phyloP scores from a whole-genome alignment of 805 yeast species.

The Saccharomycopsis selenospora region DNA sequence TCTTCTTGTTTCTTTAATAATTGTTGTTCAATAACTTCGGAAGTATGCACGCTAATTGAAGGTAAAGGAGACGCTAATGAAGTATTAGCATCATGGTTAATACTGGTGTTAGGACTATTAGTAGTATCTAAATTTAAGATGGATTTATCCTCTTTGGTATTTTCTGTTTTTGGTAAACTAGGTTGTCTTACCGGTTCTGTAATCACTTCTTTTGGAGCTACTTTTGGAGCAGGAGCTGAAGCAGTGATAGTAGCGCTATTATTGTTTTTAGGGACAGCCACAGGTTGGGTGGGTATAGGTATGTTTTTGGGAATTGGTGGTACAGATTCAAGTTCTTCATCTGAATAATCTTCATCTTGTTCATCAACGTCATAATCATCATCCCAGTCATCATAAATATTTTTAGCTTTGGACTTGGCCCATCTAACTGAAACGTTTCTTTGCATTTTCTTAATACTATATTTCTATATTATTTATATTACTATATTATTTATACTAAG shows the following conservation, averaged over 20 bases:
- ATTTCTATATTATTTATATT: too few relatives aligned
- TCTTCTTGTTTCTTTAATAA: background rate
- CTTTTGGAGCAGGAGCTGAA: too few relatives aligned
- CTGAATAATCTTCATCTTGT: background rate
- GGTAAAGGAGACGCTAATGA: background rate
- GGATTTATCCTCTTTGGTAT: background rate
- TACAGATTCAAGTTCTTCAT: slow-evolving; percentile 1
- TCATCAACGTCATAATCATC: slow-evolving; percentile 6
- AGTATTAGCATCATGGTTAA: background rate
- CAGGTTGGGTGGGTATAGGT: background rate
- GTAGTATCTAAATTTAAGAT: background rate
- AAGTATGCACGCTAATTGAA: background rate
- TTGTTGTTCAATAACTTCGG: background rate
- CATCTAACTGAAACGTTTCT: slow-evolving; percentile 9
- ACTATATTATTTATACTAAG: too few relatives aligned
- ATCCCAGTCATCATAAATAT: slow-evolving; percentile 8
- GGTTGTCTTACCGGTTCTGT: background rate
- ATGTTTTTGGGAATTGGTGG: slow-evolving; percentile 1
- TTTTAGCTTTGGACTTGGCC: slow-evolving; percentile 6
- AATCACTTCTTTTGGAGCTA: background rate
- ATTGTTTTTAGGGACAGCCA: background rate
- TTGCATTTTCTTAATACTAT: too few relatives aligned
- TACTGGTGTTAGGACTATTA: background rate
- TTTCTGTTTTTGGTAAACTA: background rate
- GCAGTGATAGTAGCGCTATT: too few relatives aligned